A percentile compares a stretch with the other conserved stretches of the same genome.
Conservation (phyloP, 345 rosid genomes). For the Aegle marmelos region DNA sequence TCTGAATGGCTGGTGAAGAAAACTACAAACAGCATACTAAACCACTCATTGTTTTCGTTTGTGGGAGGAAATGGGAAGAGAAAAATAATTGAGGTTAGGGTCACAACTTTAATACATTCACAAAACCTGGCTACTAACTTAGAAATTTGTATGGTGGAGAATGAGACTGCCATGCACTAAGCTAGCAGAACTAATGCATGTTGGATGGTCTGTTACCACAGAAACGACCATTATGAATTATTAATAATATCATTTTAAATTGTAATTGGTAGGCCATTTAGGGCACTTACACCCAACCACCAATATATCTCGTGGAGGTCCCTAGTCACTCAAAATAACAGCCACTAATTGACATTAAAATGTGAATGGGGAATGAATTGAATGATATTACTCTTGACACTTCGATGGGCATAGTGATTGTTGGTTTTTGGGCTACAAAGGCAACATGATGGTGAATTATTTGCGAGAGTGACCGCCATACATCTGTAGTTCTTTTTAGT, state of each 20-base stretch:
- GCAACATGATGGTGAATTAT: constrained; percentile 12
- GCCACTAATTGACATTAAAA: constrained; percentile 11
- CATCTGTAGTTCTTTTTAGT: background rate
- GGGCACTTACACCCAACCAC: constrained; percentile 18
- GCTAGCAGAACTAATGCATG: too few relatives aligned
- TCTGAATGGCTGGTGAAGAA: background rate
- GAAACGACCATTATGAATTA: background rate
- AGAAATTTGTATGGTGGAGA: background rate
- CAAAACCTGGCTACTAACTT: background rate
- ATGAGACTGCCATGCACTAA: background rate
- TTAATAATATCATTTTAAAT: background rate
- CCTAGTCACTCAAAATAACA: constrained; percentile 11
- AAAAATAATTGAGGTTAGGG: background rate
- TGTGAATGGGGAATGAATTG: background rate
- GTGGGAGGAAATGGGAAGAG: background rate
- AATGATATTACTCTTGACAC: background rate
- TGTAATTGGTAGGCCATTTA: constrained; percentile 20
- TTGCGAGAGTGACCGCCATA: constrained; percentile 21
- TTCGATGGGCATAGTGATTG: constrained; percentile 8
- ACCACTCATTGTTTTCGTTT: constrained; percentile 2
- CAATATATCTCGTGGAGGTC: constrained; percentile 20
- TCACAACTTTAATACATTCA: background rate
- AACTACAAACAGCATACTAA: background rate
- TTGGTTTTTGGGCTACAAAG: constrained; percentile 14
- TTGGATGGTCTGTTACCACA: background rate